These are phyloP conservation scores for Gelatoporia subvermispora DNA, from an alignment of 768 basidiomycete species.

Conservation along the genomic window DNA sequence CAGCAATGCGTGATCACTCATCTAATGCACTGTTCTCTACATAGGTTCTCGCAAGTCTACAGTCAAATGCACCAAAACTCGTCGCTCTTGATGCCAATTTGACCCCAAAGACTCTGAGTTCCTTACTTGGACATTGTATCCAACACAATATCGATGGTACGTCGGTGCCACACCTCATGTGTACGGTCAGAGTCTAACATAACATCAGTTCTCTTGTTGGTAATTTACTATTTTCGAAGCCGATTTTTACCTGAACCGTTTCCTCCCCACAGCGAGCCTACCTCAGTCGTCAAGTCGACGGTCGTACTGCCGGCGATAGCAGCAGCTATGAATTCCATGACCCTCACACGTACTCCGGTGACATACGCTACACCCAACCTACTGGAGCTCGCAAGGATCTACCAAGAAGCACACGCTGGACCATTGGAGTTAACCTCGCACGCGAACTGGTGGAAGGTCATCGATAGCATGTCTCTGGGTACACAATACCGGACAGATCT, in stretches of 20 bases:
- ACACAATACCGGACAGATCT: constrained; percentile 63
- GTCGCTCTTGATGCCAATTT: constrained; percentile 79
- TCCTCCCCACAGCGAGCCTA: constrained; percentile 69
- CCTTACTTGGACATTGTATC: constrained; percentile 48
- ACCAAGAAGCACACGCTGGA: constrained; percentile 43
- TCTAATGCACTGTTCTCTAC: not conserved
- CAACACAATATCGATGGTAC: constrained; percentile 48
- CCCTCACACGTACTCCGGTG: constrained; percentile 40
- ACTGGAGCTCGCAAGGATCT: constrained; percentile 65
- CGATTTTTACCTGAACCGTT: constrained; percentile 1
- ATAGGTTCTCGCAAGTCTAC: constrained; percentile 51
- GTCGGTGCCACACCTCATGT: constrained; percentile 17
- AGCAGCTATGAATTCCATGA: constrained; percentile 28
- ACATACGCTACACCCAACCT: constrained; percentile 82
- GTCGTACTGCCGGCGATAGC: constrained; percentile 62
- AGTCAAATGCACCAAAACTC: constrained; percentile 45
- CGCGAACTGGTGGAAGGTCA: constrained; percentile 56
- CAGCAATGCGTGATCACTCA: not conserved
- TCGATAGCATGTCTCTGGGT: constrained; percentile 64
- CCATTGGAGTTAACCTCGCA: constrained; percentile 47
- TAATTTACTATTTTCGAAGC: constrained; percentile 8
- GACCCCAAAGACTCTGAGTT: constrained; percentile 44
- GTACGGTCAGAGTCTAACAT: not conserved
- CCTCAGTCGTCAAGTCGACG: constrained; percentile 78
- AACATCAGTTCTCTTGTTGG: constrained; percentile 70